Base-by-base conservation (phyloP, 2,329 filamentous ascomycete species). In the Fusarium nelsonii region DNA sequence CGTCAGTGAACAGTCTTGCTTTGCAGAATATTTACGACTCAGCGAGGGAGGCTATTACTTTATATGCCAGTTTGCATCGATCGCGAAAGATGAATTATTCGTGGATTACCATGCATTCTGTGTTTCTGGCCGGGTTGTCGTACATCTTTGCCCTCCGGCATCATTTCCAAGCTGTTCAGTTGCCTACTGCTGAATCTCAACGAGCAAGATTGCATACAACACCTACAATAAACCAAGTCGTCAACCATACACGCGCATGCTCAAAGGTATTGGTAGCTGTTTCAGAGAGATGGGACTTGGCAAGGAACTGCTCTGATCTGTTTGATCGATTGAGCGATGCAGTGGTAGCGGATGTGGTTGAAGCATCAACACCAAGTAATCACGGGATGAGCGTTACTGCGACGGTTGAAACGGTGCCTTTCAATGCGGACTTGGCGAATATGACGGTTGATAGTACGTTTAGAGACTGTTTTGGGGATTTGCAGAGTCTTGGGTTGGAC, bases 41-140 rank as follows among this genome's bases (percentile, higher is more conserved):
- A 0, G 76, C 82, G 2, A 75, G 78, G 26, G 74, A 81, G 18
- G 73, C 80, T 0, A 82, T 85, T 43, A 76, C 73, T 3, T 71
- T 82, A 0, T 85, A 85, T 52, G 77, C 82, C 1, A 78, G 77
- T 18, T 68, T 85, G 1, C 81, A 84, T 49, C 78, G 79, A 8
- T 81, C 80, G 0, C 75, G 81, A 6, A 80, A 80, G 45, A 81
- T 85, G 58, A 85, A 84, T 66, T 84, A 81, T 41, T 81, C 80
- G 0, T 85, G 83, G 82, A 80, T 85, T 28, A 83, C 83, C 0
- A 77, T 85, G 58, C 83, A 85, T 50, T 77, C 81, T 1, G 78
- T 84, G 2, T 85, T 85, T 68, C 79, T 84, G 58, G 82, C 82
- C 0, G 83, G 83, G 0, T 62, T 83, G 0, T 80, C 81, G 0